These are phyloP conservation scores for Phaeomoniella chlamydospora DNA, from an alignment of 2,329 filamentous ascomycete species.

Conservation along the genomic window DNA sequence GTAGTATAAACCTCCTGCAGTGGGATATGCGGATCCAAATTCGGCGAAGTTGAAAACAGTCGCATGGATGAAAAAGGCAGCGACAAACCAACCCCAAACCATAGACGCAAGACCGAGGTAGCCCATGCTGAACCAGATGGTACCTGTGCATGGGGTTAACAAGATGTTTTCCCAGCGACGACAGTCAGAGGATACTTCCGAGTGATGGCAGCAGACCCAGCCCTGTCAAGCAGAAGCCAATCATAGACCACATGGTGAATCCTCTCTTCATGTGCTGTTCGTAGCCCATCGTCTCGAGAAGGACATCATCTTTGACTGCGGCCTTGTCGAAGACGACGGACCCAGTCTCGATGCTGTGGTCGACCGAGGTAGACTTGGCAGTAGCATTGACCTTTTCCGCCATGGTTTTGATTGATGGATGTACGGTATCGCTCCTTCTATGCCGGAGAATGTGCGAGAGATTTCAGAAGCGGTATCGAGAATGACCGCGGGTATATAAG, in stretches of 20 bases:
- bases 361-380: neutral
- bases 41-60: constrained; percentile 12
- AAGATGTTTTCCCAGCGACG: too few relatives aligned
- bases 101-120: constrained; percentile 1
- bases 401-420: too few relatives aligned
- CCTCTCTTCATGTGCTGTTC: constrained; percentile 4
- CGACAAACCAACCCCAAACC: constrained; percentile 2
- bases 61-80: constrained; percentile 1
- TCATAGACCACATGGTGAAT: constrained; percentile 3
- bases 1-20: constrained; percentile 25
- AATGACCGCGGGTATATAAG: too few relatives aligned
- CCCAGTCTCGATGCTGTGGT: neutral
- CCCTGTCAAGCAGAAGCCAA: constrained; percentile 2
- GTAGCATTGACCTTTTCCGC: too few relatives aligned
- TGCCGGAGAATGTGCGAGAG: too few relatives aligned
- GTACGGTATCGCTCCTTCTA: too few relatives aligned
- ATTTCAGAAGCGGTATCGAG: too few relatives aligned
- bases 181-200: too few relatives aligned
- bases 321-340: neutral
- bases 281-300: constrained; percentile 2
- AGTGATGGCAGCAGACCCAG: constrained; percentile 2
- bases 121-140: constrained; percentile 2
- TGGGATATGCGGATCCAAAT: constrained; percentile 20
- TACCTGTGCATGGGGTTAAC: constrained; percentile 1
- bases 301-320: constrained; percentile 1